phyloP scores from a whole-genome alignment of 257 asterid genomes.

The Parsonsia alboflavescens region DNA sequence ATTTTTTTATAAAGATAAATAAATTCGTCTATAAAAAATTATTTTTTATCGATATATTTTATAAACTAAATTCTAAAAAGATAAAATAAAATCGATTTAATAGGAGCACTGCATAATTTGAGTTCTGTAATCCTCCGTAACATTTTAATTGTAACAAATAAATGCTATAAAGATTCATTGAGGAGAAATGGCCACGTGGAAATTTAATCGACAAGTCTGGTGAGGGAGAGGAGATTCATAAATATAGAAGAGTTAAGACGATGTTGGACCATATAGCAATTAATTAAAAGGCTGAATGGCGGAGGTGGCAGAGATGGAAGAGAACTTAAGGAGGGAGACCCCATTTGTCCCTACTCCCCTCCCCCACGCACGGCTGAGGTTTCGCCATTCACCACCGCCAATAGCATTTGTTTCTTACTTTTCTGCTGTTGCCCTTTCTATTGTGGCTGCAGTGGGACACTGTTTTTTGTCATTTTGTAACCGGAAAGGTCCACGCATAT shows the following conservation, averaged over 20 bases:
- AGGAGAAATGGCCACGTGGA: constrained; percentile 22
- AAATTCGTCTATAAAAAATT: no score
- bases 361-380: constrained; percentile 12
- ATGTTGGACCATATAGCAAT: constrained; percentile 51
- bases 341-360: constrained; percentile 18
- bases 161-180: no score
- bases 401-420: constrained; percentile 11
- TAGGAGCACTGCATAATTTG: no score
- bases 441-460: background rate
- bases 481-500: constrained; percentile 4
- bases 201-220: constrained; percentile 16
- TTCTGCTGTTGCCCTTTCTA: no score
- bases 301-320: constrained; percentile 24
- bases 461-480: background rate
- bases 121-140: no score
- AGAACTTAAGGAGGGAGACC: constrained; percentile 35
- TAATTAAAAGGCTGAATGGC: constrained; percentile 3
- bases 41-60: no score
- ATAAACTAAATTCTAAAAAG: no score
- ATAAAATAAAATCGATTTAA: no score
- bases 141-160: no score
- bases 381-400: constrained; percentile 12
- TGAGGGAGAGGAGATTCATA: constrained; percentile 19
- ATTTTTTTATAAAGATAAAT: no score
- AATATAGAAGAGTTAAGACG: constrained; percentile 22